Conservation (phyloP, 2,329 filamentous ascomycete genomes). For the Cryphonectria naterciae region DNA sequence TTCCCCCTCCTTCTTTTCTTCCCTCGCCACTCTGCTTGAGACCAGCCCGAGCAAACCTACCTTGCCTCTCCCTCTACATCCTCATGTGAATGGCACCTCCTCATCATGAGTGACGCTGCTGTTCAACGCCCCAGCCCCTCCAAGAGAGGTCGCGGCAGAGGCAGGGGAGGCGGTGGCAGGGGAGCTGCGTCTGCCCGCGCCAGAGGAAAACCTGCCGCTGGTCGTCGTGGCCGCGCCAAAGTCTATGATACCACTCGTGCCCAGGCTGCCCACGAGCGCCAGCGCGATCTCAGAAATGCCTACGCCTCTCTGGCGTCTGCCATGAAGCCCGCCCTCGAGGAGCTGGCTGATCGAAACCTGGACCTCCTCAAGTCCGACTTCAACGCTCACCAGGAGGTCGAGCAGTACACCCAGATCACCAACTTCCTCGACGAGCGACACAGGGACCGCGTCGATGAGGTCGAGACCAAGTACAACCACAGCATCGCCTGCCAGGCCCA, state of each 20-base stretch:
- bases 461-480: conserved; percentile 32
- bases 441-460: conserved; percentile 34
- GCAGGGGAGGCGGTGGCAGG: conserved; percentile 20
- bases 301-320: conserved; percentile 66
- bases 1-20: too few relatives aligned
- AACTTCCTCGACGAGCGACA: conserved; percentile 54
- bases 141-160: conserved; percentile 29
- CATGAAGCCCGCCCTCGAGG: conserved; percentile 67
- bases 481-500: conserved; percentile 30
- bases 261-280: conserved; percentile 64
- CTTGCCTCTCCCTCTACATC: not conserved
- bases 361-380: conserved; percentile 60
- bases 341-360: conserved; percentile 64
- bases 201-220: conserved; percentile 26
- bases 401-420: conserved; percentile 57
- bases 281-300: conserved; percentile 67
- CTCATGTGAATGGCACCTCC: conserved; percentile 24
- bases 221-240: conserved; percentile 55
- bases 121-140: conserved; percentile 29
- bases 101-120: conserved; percentile 29
- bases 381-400: conserved; percentile 54
- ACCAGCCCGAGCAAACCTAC: too few relatives aligned
- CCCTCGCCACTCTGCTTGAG: not conserved
- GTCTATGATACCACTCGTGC: conserved; percentile 57
- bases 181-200: conserved; percentile 27